phyloP scores from a whole-genome alignment of 2,329 filamentous ascomycete genomes.

The Tolypocladium ophioglossoides region DNA sequence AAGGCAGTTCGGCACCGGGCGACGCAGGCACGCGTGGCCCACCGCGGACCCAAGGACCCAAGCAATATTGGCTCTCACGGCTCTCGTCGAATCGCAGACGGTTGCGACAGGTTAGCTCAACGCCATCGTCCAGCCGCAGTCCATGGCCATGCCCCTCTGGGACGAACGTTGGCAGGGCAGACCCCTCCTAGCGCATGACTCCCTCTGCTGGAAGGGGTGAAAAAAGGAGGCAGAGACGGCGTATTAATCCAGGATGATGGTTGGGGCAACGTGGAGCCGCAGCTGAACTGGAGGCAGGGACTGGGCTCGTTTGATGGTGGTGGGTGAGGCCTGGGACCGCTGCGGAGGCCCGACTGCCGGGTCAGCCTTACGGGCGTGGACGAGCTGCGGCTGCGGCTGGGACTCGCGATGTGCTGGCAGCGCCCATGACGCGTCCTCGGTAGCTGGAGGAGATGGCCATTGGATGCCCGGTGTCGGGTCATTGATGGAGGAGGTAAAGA shows the following conservation, averaged over 20 bases:
- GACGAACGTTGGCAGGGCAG: background rate
- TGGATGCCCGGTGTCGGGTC: background rate
- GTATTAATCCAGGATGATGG: background rate
- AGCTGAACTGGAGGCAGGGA: background rate
- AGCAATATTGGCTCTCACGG: background rate
- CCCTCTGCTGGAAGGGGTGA: too few relatives aligned
- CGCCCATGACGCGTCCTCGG: too few relatives aligned
- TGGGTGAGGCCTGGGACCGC: too few relatives aligned
- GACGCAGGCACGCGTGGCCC: too few relatives aligned
- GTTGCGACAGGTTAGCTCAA: background rate
- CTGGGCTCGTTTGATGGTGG: too few relatives aligned
- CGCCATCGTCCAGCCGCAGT: background rate
- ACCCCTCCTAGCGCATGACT: too few relatives aligned
- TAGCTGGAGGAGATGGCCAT: background rate
- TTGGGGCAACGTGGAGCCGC: background rate
- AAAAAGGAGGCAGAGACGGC: too few relatives aligned
- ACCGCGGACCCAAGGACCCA: too few relatives aligned
- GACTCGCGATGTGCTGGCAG: background rate
- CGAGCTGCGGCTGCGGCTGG: too few relatives aligned
- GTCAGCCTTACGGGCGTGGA: background rate
- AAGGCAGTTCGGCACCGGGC: too few relatives aligned
- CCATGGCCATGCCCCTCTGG: background rate
- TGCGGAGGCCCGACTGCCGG: too few relatives aligned
- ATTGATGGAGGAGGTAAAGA: background rate
- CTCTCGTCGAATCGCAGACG: background rate